Percentiles rank a stretch among this genome's conserved stretches.
These are phyloP conservation scores for Yamadazyma epiphylla DNA, from an alignment of 1,139 yeast genomes.

Conservation along the genomic window DNA sequence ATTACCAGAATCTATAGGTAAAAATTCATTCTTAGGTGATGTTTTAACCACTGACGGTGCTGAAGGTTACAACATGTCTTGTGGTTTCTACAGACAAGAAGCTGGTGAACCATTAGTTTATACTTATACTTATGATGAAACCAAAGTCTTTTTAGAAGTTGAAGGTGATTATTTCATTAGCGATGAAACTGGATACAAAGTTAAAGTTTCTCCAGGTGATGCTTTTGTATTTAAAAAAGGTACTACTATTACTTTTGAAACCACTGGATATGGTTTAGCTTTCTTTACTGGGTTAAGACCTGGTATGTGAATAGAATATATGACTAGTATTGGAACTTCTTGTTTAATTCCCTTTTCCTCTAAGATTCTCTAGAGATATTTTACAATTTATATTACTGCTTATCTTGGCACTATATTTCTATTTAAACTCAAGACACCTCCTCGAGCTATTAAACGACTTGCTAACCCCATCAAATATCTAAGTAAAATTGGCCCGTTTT, in stretches of 20 bases:
- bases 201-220: constrained; percentile 58
- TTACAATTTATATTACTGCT: too few species aligned
- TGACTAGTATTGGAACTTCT: too few species aligned
- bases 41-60: constrained; percentile 56
- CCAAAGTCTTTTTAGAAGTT: constrained; percentile 64
- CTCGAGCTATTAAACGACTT: too few species aligned
- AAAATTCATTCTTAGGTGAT: constrained; percentile 67
- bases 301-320: constrained; percentile 18
- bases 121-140: constrained; percentile 63
- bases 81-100: constrained; percentile 69
- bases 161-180: constrained; percentile 59
- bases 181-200: constrained; percentile 61
- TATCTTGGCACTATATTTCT: too few species aligned
- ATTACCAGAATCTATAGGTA: constrained; percentile 49
- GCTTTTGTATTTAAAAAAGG: constrained; percentile 68
- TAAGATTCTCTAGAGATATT: too few species aligned
- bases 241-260: constrained; percentile 60
- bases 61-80: constrained; percentile 52
- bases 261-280: constrained; percentile 63
- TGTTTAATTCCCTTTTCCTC: too few species aligned
- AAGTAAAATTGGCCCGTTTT: too few species aligned
- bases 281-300: constrained; percentile 67
- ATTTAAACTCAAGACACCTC: too few species aligned
- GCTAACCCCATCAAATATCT: too few species aligned
- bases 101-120: constrained; percentile 64